phyloP scores from a whole-genome alignment of 2,329 filamentous ascomycete genomes.

The Penicillium decumbens region DNA sequence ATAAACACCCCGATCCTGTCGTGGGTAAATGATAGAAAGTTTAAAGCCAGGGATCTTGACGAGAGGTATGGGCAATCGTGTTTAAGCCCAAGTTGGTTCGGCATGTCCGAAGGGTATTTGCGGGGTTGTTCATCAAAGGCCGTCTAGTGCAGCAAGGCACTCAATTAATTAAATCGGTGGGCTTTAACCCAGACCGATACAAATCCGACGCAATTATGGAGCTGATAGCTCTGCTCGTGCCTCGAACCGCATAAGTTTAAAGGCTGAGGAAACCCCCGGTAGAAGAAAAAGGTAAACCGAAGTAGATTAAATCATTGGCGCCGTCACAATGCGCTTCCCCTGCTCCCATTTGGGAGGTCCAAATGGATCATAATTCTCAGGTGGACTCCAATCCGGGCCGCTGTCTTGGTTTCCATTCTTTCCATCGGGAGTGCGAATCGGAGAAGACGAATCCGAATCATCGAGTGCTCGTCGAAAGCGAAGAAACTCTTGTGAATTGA shows the following conservation, averaged over 20 bases:
- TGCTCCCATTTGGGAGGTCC: constrained; percentile 27
- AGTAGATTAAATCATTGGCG: constrained; percentile 28
- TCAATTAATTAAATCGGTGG: neutral
- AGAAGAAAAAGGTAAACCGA: neutral
- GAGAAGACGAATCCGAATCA: constrained; percentile 18
- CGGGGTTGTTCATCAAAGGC: too few relatives aligned
- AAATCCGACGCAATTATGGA: neutral
- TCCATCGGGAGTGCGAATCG: constrained; percentile 8
- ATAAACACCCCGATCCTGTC: neutral
- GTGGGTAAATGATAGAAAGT: neutral
- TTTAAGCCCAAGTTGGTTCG: neutral
- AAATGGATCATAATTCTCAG: constrained; percentile 21
- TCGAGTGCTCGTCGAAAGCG: constrained; percentile 26
- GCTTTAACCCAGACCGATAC: neutral
- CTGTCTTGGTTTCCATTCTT: constrained; percentile 17
- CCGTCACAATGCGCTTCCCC: constrained; percentile 23
- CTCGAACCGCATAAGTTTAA: neutral
- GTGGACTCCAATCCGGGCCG: constrained; percentile 25
- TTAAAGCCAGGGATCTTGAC: neutral
- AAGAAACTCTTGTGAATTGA: constrained; percentile 31
- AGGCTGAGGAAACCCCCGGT: neutral
- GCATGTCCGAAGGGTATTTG: too few relatives aligned
- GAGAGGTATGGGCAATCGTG: neutral
- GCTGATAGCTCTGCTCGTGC: neutral
- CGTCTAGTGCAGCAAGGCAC: neutral